Evolutionary conservation across 192 early-diverging fungal genomes (phyloP).

Genomic region (Piromyces finnis): DNA sequence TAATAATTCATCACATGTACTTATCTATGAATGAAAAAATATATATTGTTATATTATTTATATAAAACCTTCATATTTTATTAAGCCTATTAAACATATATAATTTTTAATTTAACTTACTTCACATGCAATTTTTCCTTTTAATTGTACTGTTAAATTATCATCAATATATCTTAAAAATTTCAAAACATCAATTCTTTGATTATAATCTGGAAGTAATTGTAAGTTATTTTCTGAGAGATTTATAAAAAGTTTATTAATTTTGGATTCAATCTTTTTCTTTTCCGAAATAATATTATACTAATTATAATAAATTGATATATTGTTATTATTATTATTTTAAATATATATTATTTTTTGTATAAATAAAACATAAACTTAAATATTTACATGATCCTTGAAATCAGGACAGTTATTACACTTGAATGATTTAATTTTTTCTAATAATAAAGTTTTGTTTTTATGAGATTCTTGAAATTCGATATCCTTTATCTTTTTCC

Average conservation of each 20-base stretch:
- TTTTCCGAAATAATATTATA: conserved; percentile 33
- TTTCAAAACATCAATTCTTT: conserved; percentile 71
- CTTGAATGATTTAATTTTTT: conserved; percentile 29
- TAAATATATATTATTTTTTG: no score
- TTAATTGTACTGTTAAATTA: conserved; percentile 73
- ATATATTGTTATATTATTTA: neutral
- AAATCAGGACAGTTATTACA: conserved; percentile 63
- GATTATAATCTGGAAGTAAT: conserved; percentile 79
- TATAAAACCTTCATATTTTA: no score
- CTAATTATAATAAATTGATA: conserved; percentile 21
- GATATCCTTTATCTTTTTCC: conserved; percentile 66
- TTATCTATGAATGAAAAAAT: conserved; percentile 33
- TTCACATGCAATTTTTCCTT: conserved; percentile 91
- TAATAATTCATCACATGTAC: conserved; percentile 84
- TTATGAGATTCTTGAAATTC: conserved; percentile 63
- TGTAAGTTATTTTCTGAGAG: conserved; percentile 87
- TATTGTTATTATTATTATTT: neutral
- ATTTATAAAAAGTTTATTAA: conserved; percentile 53
- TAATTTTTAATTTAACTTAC: no score
- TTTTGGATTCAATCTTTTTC: conserved; percentile 38
- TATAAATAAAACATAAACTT: no score
- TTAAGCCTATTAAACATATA: no score
- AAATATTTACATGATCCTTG: conserved; percentile 44
- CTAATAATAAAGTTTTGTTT: conserved; percentile 34
- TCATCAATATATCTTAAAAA: conserved; percentile 65